These are phyloP conservation scores for Termitomyces sp. DNA, from an alignment of 768 basidiomycete species.

Conservation along the genomic window DNA sequence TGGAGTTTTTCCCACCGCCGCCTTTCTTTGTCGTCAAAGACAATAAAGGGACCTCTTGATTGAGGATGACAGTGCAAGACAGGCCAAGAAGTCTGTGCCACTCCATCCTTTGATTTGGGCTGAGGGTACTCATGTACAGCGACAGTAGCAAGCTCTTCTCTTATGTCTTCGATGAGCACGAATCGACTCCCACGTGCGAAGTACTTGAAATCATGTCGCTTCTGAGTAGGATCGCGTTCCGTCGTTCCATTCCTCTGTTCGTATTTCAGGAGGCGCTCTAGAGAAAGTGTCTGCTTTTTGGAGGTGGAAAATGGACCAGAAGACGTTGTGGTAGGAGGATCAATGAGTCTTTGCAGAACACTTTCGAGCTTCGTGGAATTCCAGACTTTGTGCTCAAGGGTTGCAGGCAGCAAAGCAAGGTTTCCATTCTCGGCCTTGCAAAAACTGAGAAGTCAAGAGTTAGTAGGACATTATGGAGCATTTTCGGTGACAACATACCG, in stretches of 20 bases:
- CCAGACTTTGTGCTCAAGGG: constrained; percentile 87
- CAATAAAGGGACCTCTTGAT: constrained; percentile 67
- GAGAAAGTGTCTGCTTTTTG: constrained; percentile 35
- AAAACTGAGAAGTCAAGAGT: not conserved
- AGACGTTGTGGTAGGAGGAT: constrained; percentile 23
- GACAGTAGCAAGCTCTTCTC: constrained; percentile 78
- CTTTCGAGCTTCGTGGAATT: constrained; percentile 62
- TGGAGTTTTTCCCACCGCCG: constrained; percentile 58
- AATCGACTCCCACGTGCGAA: constrained; percentile 74
- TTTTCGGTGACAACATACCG: constrained; percentile 34
- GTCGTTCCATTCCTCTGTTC: constrained; percentile 83
- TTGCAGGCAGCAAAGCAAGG: constrained; percentile 59
- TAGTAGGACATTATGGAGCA: not conserved
- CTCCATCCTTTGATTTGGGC: constrained; percentile 45
- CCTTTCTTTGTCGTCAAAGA: constrained; percentile 71
- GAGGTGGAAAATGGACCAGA: constrained; percentile 22
- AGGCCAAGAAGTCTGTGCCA: constrained; percentile 66
- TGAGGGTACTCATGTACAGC: constrained; percentile 76
- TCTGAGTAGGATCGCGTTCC: constrained; percentile 89
- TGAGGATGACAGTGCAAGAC: constrained; percentile 72
- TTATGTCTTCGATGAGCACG: constrained; percentile 88
- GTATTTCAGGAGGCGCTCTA: constrained; percentile 64
- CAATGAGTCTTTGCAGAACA: constrained; percentile 62
- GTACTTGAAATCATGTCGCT: constrained; percentile 83
- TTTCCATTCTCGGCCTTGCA: constrained; percentile 19